phyloP scores from a whole-genome alignment of 257 asterid genomes.

The Ehretia macrophylla region DNA sequence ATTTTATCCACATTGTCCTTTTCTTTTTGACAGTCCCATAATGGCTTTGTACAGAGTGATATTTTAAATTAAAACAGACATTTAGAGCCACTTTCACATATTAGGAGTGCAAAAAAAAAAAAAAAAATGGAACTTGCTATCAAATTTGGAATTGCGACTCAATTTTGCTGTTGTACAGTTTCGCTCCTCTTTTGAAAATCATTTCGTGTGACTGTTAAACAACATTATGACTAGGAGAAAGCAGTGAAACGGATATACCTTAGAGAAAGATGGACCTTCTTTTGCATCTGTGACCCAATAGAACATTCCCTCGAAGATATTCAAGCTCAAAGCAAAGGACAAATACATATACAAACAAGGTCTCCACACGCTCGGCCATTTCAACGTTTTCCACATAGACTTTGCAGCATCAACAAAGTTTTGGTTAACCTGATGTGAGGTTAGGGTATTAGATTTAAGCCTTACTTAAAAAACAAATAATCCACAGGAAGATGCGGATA shows the following conservation, averaged over 20 bases:
- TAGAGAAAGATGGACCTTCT: constrained; percentile 71
- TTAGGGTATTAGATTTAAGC: constrained; percentile 17
- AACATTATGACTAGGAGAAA: no score
- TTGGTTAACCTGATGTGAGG: constrained; percentile 57
- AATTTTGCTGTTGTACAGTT: no score
- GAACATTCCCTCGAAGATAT: constrained; percentile 83
- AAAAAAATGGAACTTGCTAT: no score
- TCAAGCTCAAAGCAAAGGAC: constrained; percentile 64
- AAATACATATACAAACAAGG: constrained; percentile 91
- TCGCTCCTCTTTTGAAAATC: no score
- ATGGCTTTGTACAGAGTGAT: no score
- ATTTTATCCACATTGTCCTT: no score
- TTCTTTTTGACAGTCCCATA: no score
- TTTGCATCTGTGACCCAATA: constrained; percentile 83
- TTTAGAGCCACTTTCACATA: no score
- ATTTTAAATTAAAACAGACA: no score
- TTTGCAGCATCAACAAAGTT: constrained; percentile 68
- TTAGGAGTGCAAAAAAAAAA: no score
- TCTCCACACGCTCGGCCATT: constrained; percentile 77
- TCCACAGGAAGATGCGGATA: constrained; percentile 21
- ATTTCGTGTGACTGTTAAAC: no score
- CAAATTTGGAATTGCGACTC: no score
- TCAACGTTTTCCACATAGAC: constrained; percentile 83
- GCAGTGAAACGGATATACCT: constrained; percentile 33
- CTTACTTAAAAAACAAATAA: constrained; percentile 2